phyloP scores from a whole-genome alignment of 805 yeast species.

The Zygotorulaspora florentina region DNA sequence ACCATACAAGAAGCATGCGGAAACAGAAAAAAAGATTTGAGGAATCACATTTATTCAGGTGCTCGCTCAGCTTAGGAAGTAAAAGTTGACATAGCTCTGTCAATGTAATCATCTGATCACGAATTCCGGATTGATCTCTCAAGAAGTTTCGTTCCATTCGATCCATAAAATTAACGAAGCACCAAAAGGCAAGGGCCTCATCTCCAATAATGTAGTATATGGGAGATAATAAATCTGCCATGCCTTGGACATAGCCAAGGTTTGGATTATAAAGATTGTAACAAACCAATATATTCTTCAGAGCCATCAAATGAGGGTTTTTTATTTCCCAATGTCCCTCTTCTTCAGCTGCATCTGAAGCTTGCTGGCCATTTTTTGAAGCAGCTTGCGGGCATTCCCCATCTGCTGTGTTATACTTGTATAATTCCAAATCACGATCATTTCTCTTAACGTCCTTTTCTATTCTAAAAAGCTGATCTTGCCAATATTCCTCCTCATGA shows the following conservation, averaged over 20 bases:
- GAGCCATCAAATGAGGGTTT: constrained; percentile 67
- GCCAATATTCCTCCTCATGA: constrained; percentile 66
- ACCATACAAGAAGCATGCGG: constrained; percentile 94
- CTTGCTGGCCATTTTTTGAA: constrained; percentile 28
- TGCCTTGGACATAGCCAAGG: constrained; percentile 95
- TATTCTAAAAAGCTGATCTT: constrained; percentile 83
- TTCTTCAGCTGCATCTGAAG: constrained; percentile 37
- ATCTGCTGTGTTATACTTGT: constrained; percentile 39
- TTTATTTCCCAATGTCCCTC: constrained; percentile 56
- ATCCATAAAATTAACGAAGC: constrained; percentile 83
- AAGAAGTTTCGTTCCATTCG: constrained; percentile 92
- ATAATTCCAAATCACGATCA: constrained; percentile 72
- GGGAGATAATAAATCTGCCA: constrained; percentile 91
- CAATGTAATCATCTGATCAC: constrained; percentile 75
- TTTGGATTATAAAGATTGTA: constrained; percentile 80
- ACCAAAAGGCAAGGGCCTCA: constrained; percentile 82
- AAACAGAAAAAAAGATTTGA: constrained; percentile 89
- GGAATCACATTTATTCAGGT: constrained; percentile 82
- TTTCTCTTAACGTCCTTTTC: constrained; percentile 93
- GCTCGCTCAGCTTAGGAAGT: constrained; percentile 80
- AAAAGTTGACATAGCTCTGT: constrained; percentile 85
- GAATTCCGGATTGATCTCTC: constrained; percentile 90
- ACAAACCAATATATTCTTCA: constrained; percentile 78
- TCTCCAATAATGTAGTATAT: constrained; percentile 63
- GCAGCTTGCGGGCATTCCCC: constrained; percentile 37